These are phyloP conservation scores for Boechera stricta DNA, from an alignment of 345 rosid species.

Conservation along the genomic window DNA sequence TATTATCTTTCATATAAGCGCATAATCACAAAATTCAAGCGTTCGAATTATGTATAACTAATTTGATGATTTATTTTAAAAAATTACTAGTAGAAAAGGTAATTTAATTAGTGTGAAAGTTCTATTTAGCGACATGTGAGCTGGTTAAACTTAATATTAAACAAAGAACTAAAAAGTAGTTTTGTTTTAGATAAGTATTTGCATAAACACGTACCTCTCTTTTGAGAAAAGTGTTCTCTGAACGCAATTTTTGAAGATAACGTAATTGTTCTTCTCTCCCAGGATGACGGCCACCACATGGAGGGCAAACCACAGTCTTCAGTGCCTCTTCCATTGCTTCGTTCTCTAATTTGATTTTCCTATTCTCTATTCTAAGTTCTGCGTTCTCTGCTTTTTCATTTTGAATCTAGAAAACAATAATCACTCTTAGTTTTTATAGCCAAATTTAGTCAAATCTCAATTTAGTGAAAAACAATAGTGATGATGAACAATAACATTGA, in stretches of 20 bases:
- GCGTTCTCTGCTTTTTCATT: conserved; percentile 58
- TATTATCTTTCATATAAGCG: not conserved
- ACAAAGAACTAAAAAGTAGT: no score
- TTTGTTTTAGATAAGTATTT: not conserved
- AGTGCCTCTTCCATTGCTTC: conserved; percentile 59
- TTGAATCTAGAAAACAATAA: conserved; percentile 59
- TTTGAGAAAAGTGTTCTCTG: conserved; percentile 55
- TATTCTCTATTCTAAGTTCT: conserved; percentile 60
- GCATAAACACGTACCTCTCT: conserved; percentile 51
- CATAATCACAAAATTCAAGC: not conserved
- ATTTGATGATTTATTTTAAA: not conserved
- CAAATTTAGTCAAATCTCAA: not conserved
- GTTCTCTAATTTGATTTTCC: conserved; percentile 59
- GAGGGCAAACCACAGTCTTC: conserved; percentile 61
- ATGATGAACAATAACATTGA: not conserved
- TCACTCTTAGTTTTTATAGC: conserved; percentile 41
- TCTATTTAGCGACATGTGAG: not conserved
- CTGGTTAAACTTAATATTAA: not conserved
- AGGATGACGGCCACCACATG: conserved; percentile 74
- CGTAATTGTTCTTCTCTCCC: conserved; percentile 54
- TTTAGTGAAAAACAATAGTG: not conserved
- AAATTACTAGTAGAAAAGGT: not conserved
- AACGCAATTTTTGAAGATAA: conserved; percentile 48
- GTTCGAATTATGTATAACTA: not conserved
- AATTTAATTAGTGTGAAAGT: not conserved